Conservation (phyloP, 257 asterid genomes). For the Plectranthus barbatus region DNA sequence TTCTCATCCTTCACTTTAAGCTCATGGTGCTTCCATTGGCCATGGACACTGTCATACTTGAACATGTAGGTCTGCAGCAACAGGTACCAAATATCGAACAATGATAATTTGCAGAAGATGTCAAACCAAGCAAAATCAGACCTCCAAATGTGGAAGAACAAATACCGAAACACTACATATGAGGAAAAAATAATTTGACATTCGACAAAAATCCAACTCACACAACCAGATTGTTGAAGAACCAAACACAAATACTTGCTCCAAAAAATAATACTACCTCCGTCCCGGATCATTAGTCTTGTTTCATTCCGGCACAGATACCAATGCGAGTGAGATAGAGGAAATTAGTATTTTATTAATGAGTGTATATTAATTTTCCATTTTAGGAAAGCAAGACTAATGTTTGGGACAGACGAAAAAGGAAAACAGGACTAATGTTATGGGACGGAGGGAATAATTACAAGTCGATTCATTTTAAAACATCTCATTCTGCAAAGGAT, state of each 20-base stretch:
- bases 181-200: background rate
- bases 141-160: background rate
- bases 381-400: too few relatives aligned
- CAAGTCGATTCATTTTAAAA: too few relatives aligned
- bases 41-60: slow-evolving; percentile 58
- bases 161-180: background rate
- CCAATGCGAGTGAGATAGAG: too few relatives aligned
- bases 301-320: too few relatives aligned
- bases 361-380: too few relatives aligned
- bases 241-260: background rate
- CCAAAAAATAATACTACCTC: too few relatives aligned
- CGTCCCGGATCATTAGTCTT: too few relatives aligned
- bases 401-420: too few relatives aligned
- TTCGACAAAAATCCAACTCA: background rate
- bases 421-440: too few relatives aligned
- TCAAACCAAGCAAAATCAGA: background rate
- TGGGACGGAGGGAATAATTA: too few relatives aligned
- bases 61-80: slow-evolving; percentile 49
- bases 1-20: slow-evolving; percentile 49
- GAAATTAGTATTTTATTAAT: too few relatives aligned
- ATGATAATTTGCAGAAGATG: background rate
- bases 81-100: background rate
- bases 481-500: background rate
- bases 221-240: background rate
- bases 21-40: slow-evolving; percentile 55